Percentiles rank a stretch among this genome's conserved stretches.
These are phyloP conservation scores for Hymenoscyphus fructigenus DNA, from an alignment of 2,329 filamentous ascomycete genomes.

Conservation along the genomic window DNA sequence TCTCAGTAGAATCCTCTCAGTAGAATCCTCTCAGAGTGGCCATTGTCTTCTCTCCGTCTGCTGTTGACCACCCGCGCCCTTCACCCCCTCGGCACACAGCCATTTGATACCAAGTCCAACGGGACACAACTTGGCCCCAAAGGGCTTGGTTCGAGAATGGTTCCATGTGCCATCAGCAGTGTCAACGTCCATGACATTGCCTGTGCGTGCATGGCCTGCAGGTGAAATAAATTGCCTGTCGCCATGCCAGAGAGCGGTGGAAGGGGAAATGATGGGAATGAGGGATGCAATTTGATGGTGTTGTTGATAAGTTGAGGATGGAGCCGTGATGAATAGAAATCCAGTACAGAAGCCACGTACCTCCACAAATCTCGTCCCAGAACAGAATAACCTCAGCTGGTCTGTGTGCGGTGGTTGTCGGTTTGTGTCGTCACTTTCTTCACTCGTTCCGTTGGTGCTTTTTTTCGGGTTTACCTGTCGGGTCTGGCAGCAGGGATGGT, in stretches of 20 bases:
- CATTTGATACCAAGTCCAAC: neutral
- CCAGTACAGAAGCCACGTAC: neutral
- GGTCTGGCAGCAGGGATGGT: constrained; percentile 1
- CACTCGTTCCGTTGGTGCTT: neutral
- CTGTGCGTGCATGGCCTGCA: constrained; percentile 17
- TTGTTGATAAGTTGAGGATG: neutral
- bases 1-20: too few relatives aligned
- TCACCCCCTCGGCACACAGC: neutral
- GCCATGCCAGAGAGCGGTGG: neutral
- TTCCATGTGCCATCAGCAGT: constrained; percentile 12
- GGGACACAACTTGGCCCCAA: constrained; percentile 16
- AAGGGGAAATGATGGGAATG: neutral
- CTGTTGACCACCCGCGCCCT: neutral
- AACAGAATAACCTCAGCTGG: neutral
- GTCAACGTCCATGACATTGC: constrained; percentile 1
- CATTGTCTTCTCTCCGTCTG: neutral
- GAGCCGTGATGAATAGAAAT: neutral
- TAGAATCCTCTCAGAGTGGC: neutral
- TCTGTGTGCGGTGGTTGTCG: neutral
- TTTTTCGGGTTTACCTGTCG: constrained; percentile 1
- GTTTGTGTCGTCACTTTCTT: constrained; percentile 16
- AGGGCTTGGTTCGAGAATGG: constrained; percentile 13
- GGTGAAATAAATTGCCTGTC: constrained; percentile 4
- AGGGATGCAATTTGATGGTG: neutral
- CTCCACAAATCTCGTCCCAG: neutral